Percentiles rank a stretch among this genome's conserved stretches.
phyloP scores from a whole-genome alignment of 768 basidiomycete species.

The Chalciporus sphaerocephalus region DNA sequence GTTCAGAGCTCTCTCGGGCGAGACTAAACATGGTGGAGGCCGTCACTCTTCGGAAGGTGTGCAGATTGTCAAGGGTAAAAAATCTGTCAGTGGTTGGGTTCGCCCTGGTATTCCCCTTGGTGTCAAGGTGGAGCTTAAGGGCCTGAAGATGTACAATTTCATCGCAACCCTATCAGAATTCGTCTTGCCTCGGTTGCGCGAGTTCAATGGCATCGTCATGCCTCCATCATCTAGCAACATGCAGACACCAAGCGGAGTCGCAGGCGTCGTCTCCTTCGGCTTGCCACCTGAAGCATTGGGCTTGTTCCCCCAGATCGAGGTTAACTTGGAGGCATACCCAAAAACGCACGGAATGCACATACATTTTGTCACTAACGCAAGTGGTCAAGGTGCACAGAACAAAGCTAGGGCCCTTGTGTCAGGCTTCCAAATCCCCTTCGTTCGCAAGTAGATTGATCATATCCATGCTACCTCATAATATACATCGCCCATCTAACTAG shows the following conservation, averaged over 20 bases:
- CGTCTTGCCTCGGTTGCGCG: slow-evolving; percentile 89
- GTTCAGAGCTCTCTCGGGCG: slow-evolving; percentile 81
- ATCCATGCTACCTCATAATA: not conserved
- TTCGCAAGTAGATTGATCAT: slow-evolving; percentile 34
- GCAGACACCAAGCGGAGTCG: slow-evolving; percentile 70
- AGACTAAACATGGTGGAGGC: slow-evolving; percentile 71
- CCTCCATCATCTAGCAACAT: slow-evolving; percentile 69
- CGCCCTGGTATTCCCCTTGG: slow-evolving; percentile 78
- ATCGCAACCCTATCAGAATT: slow-evolving; percentile 85
- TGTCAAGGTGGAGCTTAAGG: slow-evolving; percentile 86
- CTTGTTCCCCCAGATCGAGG: slow-evolving; percentile 94
- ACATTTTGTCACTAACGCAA: slow-evolving; percentile 86
- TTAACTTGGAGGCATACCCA: slow-evolving; percentile 88
- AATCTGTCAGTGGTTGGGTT: slow-evolving; percentile 78
- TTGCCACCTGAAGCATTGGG: slow-evolving; percentile 79
- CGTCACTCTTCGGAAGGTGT: slow-evolving; percentile 69
- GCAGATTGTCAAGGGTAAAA: slow-evolving; percentile 64
- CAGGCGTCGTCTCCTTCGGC: slow-evolving; percentile 88
- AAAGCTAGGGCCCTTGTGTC: slow-evolving; percentile 81
- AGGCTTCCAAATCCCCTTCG: slow-evolving; percentile 90
- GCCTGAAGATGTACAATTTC: slow-evolving; percentile 94
- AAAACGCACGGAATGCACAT: slow-evolving; percentile 87
- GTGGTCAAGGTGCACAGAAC: slow-evolving; percentile 87
- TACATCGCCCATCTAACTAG: not conserved
- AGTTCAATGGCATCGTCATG: slow-evolving; percentile 79